Conservation (phyloP, 1,284 basidiomycete genomes). For the Papiliotrema nemorosa region DNA sequence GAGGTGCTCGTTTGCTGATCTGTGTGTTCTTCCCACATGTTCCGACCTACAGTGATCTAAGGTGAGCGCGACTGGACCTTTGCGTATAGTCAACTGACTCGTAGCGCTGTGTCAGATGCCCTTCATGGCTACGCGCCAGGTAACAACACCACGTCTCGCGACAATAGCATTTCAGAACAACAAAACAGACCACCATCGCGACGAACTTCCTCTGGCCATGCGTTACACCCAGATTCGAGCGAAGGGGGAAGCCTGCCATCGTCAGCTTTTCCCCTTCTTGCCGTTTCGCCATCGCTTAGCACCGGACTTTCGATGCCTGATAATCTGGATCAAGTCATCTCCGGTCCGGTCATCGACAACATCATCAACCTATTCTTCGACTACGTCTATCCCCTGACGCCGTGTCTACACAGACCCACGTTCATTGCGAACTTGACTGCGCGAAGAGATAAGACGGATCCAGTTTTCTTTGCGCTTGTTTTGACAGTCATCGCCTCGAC, state of each 20-base stretch:
- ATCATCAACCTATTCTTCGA: conserved; percentile 42
- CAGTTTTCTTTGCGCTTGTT: conserved; percentile 32
- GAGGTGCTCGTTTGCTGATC: background rate
- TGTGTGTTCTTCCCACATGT: background rate
- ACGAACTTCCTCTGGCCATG: too few species aligned
- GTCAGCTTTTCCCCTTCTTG: conserved; percentile 2
- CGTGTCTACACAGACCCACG: conserved; percentile 40
- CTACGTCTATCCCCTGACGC: conserved; percentile 40
- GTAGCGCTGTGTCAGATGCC: conserved; percentile 34
- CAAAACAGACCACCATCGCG: too few species aligned
- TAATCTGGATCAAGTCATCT: conserved; percentile 35
- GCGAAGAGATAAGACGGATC: conserved; percentile 32
- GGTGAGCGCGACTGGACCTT: background rate
- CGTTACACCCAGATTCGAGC: too few species aligned
- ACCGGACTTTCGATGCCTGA: conserved; percentile 12
- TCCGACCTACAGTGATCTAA: conserved; percentile 20
- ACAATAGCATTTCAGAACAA: background rate
- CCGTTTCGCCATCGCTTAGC: conserved; percentile 7
- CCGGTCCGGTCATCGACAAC: conserved; percentile 27
- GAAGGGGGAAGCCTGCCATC: background rate
- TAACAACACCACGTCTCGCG: background rate
- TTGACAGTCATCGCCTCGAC: conserved; percentile 39
- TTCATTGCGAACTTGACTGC: conserved; percentile 35
- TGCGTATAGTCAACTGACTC: background rate
- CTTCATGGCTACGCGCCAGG: conserved; percentile 19